These are phyloP conservation scores for Paramecium caudatum DNA, from an alignment of 73 alveolate species.

Conservation along the genomic window DNA sequence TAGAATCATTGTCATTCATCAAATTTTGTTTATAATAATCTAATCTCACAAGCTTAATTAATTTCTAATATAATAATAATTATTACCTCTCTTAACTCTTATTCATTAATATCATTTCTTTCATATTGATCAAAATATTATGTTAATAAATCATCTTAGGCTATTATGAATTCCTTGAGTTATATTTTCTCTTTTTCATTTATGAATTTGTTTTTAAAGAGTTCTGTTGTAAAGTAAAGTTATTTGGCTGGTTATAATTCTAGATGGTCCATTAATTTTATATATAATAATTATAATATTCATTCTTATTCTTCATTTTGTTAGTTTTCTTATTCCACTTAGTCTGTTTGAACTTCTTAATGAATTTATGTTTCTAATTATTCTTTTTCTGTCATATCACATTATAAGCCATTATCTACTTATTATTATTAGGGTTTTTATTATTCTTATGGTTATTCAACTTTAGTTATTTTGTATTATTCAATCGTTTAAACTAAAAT, in stretches of 20 bases:
- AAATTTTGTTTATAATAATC: not conserved
- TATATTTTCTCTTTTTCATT: slow-evolving; percentile 29
- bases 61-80: not conserved
- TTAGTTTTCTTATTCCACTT: not conserved
- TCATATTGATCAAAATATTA: slow-evolving; percentile 53
- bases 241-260: slow-evolving; percentile 51
- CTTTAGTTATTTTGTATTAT: not conserved
- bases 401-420: not conserved
- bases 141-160: not conserved
- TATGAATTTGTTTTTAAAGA: slow-evolving; percentile 24
- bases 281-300: slow-evolving; percentile 5
- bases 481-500: slow-evolving; percentile 26
- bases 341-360: not conserved
- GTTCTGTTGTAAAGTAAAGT: slow-evolving; percentile 42
- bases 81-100: slow-evolving; percentile 56
- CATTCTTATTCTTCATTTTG: not conserved
- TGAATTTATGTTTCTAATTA: not conserved
- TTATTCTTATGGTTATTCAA: not conserved
- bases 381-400: not conserved
- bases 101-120: slow-evolving; percentile 56
- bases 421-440: not conserved
- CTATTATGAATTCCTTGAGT: slow-evolving; percentile 45
- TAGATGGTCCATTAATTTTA: slow-evolving; percentile 18
- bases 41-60: slow-evolving; percentile 17
- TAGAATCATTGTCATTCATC: not conserved